Conservation (phyloP, 768 basidiomycete species). For the Boletus vinaceobasis region DNA sequence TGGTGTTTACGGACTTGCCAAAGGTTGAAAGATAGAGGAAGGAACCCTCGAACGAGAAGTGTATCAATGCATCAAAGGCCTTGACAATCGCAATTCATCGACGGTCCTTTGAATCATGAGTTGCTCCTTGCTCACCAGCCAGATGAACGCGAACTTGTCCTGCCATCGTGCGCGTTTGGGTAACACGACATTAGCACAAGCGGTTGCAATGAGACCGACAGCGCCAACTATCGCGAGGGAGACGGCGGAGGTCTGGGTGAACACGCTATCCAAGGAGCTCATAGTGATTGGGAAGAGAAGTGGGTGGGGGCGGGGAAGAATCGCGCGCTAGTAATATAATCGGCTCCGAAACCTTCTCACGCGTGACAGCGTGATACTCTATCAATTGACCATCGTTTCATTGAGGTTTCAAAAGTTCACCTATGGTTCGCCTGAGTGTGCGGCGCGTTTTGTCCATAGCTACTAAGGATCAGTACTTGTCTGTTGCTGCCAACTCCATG, state of each 20-base stretch:
- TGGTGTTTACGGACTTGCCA: conserved; percentile 68
- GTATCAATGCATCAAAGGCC: conserved; percentile 80
- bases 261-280: conserved; percentile 30
- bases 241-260: conserved; percentile 59
- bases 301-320: no score
- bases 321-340: no score
- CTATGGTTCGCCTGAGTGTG: no score
- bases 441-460: no score
- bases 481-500: no score
- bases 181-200: conserved; percentile 52
- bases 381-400: no score
- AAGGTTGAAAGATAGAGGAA: conserved; percentile 77
- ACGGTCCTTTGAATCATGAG: background rate
- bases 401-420: no score
- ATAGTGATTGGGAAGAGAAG: conserved; percentile 8
- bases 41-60: conserved; percentile 75
- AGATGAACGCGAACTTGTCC: conserved; percentile 70
- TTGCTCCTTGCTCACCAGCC: conserved; percentile 52
- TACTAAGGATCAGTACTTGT: no score
- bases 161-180: conserved; percentile 62
- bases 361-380: no score
- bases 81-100: conserved; percentile 23
- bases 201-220: conserved; percentile 49
- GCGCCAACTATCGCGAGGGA: conserved; percentile 59
- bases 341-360: no score